Evolutionary conservation across 768 basidiomycete species (phyloP), one percentile per base, ranked within the genome.

Genomic region (Pleurotus giganteus): DNA sequence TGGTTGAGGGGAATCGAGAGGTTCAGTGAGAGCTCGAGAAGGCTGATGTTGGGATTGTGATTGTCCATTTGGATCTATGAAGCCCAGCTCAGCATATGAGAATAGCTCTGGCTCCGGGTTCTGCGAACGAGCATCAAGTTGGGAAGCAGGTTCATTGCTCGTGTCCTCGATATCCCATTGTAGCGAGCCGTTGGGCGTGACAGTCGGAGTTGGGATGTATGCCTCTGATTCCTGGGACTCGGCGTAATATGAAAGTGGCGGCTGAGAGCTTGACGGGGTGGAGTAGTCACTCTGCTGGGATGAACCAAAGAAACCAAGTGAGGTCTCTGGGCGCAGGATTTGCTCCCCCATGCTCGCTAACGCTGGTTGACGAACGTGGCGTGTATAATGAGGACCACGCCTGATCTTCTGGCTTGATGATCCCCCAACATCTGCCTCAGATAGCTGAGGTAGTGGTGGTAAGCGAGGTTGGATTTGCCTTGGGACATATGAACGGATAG

Each of bases 161-260:
- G 62, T 64, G 56, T 72, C 65, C 19, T 61, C 53, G 26, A 70
- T 57, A 27, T 65, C 66, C 74, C 75, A 80, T 52, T 74, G 73
- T 12, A 77, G 62, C n/a, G 82, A 82, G 31, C 81, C 80, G 51
- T 79, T 78, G 3, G 83, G 82, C 6, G 83, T 82, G 28, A 78
- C 71, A 27, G 77, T 53, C 9, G 86, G 83, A 0, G 84, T 82
- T 41, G 75, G 70, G 53, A 83, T 66, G 51, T 73, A 76, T 5
- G 67, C 65, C 17, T 79, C 77, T 2, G 75, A 71, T 26, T 74
- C 76, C 61, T 81, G 77, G 5, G 80, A 80, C 21, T 51, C 49
- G 53, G 68, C 66, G 26, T 63, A 62, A 34, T 58, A 62, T 19
- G 62, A 67, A 15, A 63, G 66, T 13, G 70, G 63, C 31, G 71